These are phyloP conservation scores for Ganoderma meredithae DNA, from an alignment of 1,284 basidiomycete genomes.

Conservation along the genomic window DNA sequence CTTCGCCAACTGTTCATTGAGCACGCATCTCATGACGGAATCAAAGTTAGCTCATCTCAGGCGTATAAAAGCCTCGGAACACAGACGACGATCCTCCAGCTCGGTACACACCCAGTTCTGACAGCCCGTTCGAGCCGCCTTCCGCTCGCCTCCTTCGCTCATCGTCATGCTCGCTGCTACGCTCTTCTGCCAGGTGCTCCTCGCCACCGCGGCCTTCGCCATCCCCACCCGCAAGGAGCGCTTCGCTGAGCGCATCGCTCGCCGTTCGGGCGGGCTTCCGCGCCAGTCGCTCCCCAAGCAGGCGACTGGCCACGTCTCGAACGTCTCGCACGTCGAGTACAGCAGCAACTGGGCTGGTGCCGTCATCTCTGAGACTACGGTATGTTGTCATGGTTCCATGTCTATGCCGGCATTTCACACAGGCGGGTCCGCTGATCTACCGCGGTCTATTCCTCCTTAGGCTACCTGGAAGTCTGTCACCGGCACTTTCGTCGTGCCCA, in stretches of 20 bases:
- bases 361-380: conserved; percentile 30
- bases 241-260: conserved; percentile 28
- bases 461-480: conserved; percentile 39
- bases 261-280: conserved; percentile 22
- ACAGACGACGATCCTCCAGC: background rate
- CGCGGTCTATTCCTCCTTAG: conserved; percentile 18
- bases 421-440: background rate
- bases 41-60: background rate
- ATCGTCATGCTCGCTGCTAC: conserved; percentile 28
- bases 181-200: conserved; percentile 32
- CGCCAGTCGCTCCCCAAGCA: conserved; percentile 31
- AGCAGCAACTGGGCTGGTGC: conserved; percentile 41
- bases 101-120: conserved; percentile 23
- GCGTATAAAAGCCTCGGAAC: background rate
- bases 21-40: background rate
- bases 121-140: conserved; percentile 25
- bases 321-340: conserved; percentile 34
- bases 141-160: conserved; percentile 19
- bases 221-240: conserved; percentile 31
- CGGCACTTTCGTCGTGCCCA: conserved; percentile 44
- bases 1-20: background rate
- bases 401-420: background rate
- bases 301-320: conserved; percentile 13
- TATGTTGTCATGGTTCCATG: conserved; percentile 15
- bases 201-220: conserved; percentile 34